phyloP scores from a whole-genome alignment of 768 basidiomycete genomes.

The Mycena haematopus region DNA sequence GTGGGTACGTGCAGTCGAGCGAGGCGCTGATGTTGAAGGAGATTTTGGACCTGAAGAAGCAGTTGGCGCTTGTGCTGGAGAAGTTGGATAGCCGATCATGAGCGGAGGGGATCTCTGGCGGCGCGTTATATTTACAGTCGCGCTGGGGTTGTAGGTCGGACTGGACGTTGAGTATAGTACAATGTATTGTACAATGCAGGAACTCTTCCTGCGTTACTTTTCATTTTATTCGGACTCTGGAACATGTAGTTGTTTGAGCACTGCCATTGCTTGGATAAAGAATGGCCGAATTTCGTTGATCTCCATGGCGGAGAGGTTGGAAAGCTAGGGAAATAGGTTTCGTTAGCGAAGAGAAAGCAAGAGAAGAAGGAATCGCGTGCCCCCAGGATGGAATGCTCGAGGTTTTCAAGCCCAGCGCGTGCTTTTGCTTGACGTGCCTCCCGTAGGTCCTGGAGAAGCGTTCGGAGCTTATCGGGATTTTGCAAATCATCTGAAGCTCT shows the following conservation, averaged over 20 bases:
- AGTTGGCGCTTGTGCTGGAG: conserved; percentile 45
- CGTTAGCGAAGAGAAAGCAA: neutral
- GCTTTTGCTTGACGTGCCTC: conserved; percentile 96
- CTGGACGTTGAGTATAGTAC: neutral
- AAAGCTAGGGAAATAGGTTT: conserved; percentile 67
- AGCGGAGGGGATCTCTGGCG: no score
- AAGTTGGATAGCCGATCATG: conserved; percentile 39
- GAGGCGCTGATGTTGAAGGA: conserved; percentile 73
- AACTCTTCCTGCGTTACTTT: neutral
- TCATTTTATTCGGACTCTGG: neutral
- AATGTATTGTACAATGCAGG: conserved; percentile 4
- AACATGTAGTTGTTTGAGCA: conserved; percentile 61
- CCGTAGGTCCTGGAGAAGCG: conserved; percentile 91
- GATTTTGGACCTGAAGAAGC: conserved; percentile 59
- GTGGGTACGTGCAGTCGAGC: conserved; percentile 56
- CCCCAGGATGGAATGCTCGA: conserved; percentile 84
- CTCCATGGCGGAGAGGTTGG: conserved; percentile 88
- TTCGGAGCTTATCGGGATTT: conserved; percentile 82
- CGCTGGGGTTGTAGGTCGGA: neutral
- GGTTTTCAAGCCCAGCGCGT: conserved; percentile 78
- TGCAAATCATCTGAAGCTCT: conserved; percentile 93
- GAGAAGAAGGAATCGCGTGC: conserved; percentile 43
- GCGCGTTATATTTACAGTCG: neutral
- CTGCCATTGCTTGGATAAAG: conserved; percentile 82
- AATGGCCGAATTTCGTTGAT: conserved; percentile 94